Base-by-base conservation (phyloP, 306 rosid genomes). In the Acacia melanoxylon region DNA sequence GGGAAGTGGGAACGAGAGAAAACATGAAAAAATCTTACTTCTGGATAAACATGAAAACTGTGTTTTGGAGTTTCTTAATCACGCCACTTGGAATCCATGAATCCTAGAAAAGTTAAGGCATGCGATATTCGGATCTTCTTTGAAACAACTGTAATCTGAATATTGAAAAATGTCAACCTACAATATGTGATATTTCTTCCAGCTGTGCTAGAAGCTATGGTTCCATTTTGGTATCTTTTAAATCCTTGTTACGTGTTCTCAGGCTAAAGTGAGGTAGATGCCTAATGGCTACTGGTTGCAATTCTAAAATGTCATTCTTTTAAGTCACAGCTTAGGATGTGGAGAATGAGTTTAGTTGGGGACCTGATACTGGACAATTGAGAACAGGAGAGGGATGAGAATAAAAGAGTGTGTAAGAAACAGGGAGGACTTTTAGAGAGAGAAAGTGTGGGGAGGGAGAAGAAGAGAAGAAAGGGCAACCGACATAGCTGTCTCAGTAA, bases 51-150 rank as follows among this genome's bases (percentile, higher is more conserved):
- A 33, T 31, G 71, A 35, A 35, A 6, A 14, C 71, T 29, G 8
- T 68, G 41, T 51, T 12, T 58, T n/a, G 12, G 46, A 48, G 46
- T 66, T 67, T 67, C 56, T 80, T 80, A 76, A 40, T 69, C 20
- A 16, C 58, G 74, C 44, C 31, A 22, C 24, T 8, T 45, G 58
- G 80, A 71, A 31, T 33, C 25, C 29, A 49, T 76, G 80, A 71
- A 31, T 33, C 25, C 29, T 40, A 71, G 66, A 63, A 41, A 68
- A 61, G 42, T 80, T 72, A 40, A 54, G 54, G 48, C 33, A 41
- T 72, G 74, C 29, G 31, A 37, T 74, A 14, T 62, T 44, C 15
- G 46, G 74, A 69, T 42, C 10, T 11, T 69, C 31, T 42, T 42
- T 69, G 52, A 2, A 69, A 42, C 48, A 19, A 51, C 58, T 17